Evolutionary conservation across 305 asterid genomes (phyloP).

Genomic region (Fraxinus paxiana): DNA sequence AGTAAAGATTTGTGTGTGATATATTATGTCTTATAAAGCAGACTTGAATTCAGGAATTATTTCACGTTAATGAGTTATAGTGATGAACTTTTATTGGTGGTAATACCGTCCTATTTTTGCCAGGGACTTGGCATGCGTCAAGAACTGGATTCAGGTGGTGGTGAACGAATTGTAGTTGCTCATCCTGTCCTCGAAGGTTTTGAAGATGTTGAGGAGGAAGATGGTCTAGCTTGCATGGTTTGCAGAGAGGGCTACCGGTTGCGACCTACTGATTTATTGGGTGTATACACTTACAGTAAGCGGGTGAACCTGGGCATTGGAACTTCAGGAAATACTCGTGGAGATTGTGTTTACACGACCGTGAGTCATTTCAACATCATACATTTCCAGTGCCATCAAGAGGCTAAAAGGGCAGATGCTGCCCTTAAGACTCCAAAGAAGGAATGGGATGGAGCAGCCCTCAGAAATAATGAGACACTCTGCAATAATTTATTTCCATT

Average conservation of each 20-base stretch:
- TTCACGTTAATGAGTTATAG: neutral
- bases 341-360: slow-evolving; percentile 94
- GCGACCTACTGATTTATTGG: slow-evolving; percentile 84
- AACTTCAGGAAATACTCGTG: slow-evolving; percentile 82
- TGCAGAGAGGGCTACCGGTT: slow-evolving; percentile 93
- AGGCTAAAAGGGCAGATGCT: slow-evolving; percentile 98
- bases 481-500: slow-evolving; percentile 89
- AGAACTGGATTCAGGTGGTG: slow-evolving; percentile 82
- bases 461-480: slow-evolving; percentile 91
- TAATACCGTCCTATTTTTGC: slow-evolving; percentile 22
- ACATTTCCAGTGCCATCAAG: slow-evolving; percentile 99
- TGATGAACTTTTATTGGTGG: slow-evolving; percentile 3
- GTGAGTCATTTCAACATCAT: slow-evolving; percentile 98
- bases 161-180: slow-evolving; percentile 84
- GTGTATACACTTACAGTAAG: slow-evolving; percentile 87
- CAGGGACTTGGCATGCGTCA: slow-evolving; percentile 94
- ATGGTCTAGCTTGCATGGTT: slow-evolving; percentile 97
- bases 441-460: slow-evolving; percentile 99
- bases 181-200: slow-evolving; percentile 85
- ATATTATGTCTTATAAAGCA: slow-evolving; percentile 11
- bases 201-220: slow-evolving; percentile 94
- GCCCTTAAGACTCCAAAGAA: slow-evolving; percentile 76
- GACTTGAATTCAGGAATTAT: slow-evolving; percentile 4
- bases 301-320: slow-evolving; percentile 93
- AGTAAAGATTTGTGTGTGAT: neutral